Conservation (phyloP, 2,329 filamentous ascomycete genomes). For the Penicillium verrucosum region DNA sequence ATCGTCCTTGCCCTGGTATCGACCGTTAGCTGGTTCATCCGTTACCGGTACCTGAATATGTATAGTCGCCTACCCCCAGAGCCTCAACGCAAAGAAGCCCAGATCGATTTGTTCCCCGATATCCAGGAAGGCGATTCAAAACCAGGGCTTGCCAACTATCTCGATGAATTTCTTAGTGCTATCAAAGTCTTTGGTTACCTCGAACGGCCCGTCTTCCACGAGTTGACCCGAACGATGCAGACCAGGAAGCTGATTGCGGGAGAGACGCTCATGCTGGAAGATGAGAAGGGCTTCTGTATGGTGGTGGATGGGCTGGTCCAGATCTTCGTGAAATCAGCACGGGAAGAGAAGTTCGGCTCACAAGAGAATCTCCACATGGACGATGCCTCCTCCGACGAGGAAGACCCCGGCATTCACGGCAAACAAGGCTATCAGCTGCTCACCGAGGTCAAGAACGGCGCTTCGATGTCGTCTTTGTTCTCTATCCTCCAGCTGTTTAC, state of each 20-base stretch:
- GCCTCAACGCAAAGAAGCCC: slow-evolving; percentile 91
- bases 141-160: slow-evolving; percentile 87
- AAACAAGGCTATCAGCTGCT: slow-evolving; percentile 90
- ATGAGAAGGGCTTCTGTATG: slow-evolving; percentile 96
- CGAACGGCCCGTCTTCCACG: slow-evolving; percentile 94
- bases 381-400: slow-evolving; percentile 61
- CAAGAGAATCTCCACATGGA: slow-evolving; percentile 42
- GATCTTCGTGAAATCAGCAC: slow-evolving; percentile 92
- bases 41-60: slow-evolving; percentile 95
- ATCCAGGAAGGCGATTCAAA: slow-evolving; percentile 86
- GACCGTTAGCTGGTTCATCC: slow-evolving; percentile 87
- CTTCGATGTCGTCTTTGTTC: slow-evolving; percentile 97
- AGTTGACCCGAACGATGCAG: slow-evolving; percentile 96
- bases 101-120: slow-evolving; percentile 92
- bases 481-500: slow-evolving; percentile 97
- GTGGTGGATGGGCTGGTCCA: slow-evolving; percentile 95
- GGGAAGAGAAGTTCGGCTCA: slow-evolving; percentile 39
- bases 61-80: slow-evolving; percentile 91
- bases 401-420: slow-evolving; percentile 59
- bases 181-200: slow-evolving; percentile 99
- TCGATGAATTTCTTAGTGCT: slow-evolving; percentile 95
- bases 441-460: slow-evolving; percentile 95
- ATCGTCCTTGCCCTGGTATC: slow-evolving; percentile 74
- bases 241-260: slow-evolving; percentile 93
- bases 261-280: slow-evolving; percentile 90